phyloP scores from a whole-genome alignment of 768 basidiomycete genomes.

The Peribolospora baueri region DNA sequence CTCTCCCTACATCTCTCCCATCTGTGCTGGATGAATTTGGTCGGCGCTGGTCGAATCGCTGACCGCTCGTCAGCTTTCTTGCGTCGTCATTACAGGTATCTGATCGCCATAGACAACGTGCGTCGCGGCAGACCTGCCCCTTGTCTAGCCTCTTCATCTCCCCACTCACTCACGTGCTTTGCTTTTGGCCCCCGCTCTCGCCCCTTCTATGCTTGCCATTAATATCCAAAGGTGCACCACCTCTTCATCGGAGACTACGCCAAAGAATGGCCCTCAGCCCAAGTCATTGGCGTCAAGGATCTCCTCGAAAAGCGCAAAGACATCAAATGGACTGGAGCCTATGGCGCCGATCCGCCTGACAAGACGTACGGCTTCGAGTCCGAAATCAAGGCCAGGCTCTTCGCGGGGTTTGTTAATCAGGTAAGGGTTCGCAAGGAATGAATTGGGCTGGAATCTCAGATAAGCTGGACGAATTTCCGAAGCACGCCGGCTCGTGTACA shows the following conservation, averaged over 20 bases:
- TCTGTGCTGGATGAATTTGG: not conserved
- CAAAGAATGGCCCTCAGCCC: not conserved
- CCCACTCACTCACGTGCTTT: too few relatives aligned
- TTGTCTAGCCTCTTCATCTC: too few relatives aligned
- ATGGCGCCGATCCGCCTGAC: constrained; percentile 37
- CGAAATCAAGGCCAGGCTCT: constrained; percentile 12
- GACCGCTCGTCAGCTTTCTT: not conserved
- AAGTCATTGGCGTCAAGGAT: not conserved
- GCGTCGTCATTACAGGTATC: not conserved
- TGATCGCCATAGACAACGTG: not conserved
- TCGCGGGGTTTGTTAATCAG: constrained; percentile 2
- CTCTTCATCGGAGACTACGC: constrained; percentile 1
- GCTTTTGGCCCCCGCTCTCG: too few relatives aligned
- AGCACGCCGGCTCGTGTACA: not conserved
- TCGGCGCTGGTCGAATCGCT: not conserved
- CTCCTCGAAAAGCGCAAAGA: constrained; percentile 9
- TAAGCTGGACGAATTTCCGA: not conserved
- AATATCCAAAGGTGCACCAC: constrained; percentile 1
- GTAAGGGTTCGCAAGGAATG: not conserved
- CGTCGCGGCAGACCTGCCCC: constrained; percentile 4
- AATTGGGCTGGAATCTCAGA: not conserved
- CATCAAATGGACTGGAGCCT: constrained; percentile 28
- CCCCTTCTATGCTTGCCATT: too few relatives aligned
- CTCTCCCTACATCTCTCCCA: constrained; percentile 1
- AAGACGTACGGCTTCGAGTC: constrained; percentile 55